Evolutionary conservation across 257 asterid genomes (phyloP), one percentile per base, ranked within the genome.

Genomic region (Solanum peruvianum): DNA sequence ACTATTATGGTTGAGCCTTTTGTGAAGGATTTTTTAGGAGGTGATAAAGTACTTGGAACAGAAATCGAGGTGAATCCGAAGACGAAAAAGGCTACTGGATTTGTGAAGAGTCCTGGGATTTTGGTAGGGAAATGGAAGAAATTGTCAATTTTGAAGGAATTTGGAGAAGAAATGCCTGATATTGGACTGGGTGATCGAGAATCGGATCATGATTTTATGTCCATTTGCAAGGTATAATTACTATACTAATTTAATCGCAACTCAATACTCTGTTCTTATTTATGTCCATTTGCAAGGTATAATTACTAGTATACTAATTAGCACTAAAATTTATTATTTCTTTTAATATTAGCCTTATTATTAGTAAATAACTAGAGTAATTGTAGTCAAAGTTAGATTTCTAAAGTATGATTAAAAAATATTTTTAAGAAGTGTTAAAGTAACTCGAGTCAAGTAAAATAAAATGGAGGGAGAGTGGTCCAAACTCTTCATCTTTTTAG

Each of bases 181-280:
- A 83, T 97, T 60, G 99, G 99, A 42, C 87, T 97, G 18, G 99
- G 99, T 37, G 99, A 97, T 90, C 92, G 99, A 9, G 89, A 88
- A 82, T 95, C 99, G 2, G 99, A 97, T 90, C 99, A 96, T 64
- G 99, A 97, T 93, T 97, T 94, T 92, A 93, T 97, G 99, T 93
- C 99, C 78, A 69, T 91, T 90, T 97, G 99, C 95, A 96, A 97
- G 98, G 99, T 97, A 37, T 97, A 37, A 87, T 81, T 80, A 60
- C 13, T 60, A 60, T 69, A 9, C 6, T 7, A 18, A 31, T 8
- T 35, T 44, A 44, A 45, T 78, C 16, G 15, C 37, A 41, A 76
- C 23, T 44, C 9, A 15, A 7, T 78, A 15, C 84, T 77, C 25
- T 44, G 5, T 27, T 78, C 11, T 45, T 9, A 23, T 62, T 9